Evolutionary conservation across 1,284 basidiomycete species (phyloP).

Genomic region (Cryptococcus hybrid): DNA sequence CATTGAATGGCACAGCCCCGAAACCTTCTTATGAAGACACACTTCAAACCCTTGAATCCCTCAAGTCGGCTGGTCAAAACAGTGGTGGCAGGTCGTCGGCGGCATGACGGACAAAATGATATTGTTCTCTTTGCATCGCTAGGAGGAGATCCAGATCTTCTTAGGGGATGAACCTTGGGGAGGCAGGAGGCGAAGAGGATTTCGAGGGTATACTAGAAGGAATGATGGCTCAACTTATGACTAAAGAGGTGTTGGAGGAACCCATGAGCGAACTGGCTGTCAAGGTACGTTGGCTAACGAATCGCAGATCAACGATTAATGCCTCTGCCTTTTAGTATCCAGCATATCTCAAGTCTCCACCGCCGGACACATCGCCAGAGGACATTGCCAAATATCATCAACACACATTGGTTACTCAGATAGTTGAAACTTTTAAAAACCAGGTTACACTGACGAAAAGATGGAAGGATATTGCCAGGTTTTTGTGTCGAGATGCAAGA

Average conservation of each 20-base stretch:
- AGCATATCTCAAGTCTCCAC: conserved; percentile 61
- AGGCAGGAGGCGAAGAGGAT: conserved; percentile 59
- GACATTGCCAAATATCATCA: conserved; percentile 68
- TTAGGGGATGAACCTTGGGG: conserved; percentile 54
- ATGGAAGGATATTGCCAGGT: conserved; percentile 46
- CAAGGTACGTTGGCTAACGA: conserved; percentile 60
- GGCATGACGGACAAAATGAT: conserved; percentile 21
- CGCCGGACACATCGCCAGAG: conserved; percentile 57
- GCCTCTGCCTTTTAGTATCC: conserved; percentile 64
- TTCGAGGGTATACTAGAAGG: conserved; percentile 76
- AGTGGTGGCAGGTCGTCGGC: conserved; percentile 33
- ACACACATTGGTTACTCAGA: conserved; percentile 63
- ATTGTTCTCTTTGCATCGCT: conserved; percentile 36
- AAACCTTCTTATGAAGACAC: conserved; percentile 64
- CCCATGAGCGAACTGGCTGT: conserved; percentile 84
- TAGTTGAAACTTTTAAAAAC: conserved; percentile 74
- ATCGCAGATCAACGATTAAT: background rate
- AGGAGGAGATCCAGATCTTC: conserved; percentile 55
- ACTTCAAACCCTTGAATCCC: conserved; percentile 77
- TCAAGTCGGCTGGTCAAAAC: conserved; percentile 57
- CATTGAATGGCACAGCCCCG: background rate
- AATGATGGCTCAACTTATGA: conserved; percentile 94
- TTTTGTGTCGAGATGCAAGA: conserved; percentile 48
- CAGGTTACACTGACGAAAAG: conserved; percentile 62
- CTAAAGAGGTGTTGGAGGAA: conserved; percentile 88